Evolutionary conservation across 2,329 filamentous ascomycete genomes (phyloP).

Genomic region (Fusarium solani-melongenae): DNA sequence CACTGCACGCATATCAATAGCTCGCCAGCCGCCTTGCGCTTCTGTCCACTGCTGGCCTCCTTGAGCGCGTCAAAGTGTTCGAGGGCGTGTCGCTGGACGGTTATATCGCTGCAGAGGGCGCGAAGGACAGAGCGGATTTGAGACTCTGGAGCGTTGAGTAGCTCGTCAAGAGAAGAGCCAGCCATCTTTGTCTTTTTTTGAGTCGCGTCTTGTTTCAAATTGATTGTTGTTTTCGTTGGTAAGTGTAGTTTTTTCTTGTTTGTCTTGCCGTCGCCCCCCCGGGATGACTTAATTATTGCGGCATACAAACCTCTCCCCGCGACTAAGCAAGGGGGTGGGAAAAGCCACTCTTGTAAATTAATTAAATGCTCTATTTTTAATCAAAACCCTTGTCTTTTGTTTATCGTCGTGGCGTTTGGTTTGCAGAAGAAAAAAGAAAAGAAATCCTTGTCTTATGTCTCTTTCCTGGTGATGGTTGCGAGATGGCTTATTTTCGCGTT

Average conservation of each 20-base stretch:
- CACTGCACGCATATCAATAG: slow-evolving; percentile 32
- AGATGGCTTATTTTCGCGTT: neutral
- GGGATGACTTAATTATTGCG: neutral
- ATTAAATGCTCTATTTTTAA: neutral
- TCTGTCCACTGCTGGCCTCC: neutral
- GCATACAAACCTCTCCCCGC: neutral
- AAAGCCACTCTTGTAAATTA: neutral
- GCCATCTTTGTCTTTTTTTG: neutral
- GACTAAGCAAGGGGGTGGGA: neutral
- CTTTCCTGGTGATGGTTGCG: neutral
- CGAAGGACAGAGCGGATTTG: slow-evolving; percentile 32
- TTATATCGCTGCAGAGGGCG: slow-evolving; percentile 20
- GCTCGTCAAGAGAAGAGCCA: neutral
- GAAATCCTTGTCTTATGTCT: neutral
- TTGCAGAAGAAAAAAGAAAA: neutral
- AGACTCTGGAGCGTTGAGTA: slow-evolving; percentile 24
- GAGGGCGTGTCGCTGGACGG: neutral
- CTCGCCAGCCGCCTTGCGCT: slow-evolving; percentile 33
- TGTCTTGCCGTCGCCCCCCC: neutral
- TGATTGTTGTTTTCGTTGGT: neutral
- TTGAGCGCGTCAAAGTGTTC: slow-evolving; percentile 9
- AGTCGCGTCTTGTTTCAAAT: neutral
- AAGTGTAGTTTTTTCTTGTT: neutral
- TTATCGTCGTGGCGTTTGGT: neutral
- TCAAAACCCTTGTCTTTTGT: neutral